Base-by-base conservation (phyloP, 352 stramenopile species). In the Globisporangium ultimum region DNA sequence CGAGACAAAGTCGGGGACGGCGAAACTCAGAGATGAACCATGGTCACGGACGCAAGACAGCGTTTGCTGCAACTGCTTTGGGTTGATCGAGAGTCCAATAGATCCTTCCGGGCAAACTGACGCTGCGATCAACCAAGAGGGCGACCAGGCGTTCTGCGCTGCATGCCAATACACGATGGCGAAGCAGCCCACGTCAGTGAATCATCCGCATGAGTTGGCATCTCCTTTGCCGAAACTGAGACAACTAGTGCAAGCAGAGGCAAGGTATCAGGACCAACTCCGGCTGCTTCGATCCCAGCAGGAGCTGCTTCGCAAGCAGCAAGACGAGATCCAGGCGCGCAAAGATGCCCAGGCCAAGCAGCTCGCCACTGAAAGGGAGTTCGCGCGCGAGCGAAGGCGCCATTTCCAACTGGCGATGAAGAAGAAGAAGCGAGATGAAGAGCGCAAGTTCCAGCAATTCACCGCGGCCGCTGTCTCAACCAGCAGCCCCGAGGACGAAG, bases 261-360 rank as follows among this genome's bases (percentile, higher is more conserved):
- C 72, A 22, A 78, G 80, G 58, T 84, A 77, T 43, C 70, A 84
- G 21, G 67, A 76, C 18, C 79, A 89, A 53, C 55, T 89, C 6
- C 52, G 73, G 47, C 24, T 79, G n/a, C 59, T 89, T 12, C 61
- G 69, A 1, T 56, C 63, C 34, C 74, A 84, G 42, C 74, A 82
- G 50, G 66, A 77, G 34, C 38, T 78, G 22, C 73, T 89, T 6
- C 61, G n/a, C 0, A 70, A 72, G 18, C 79, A 82, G 48, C 71
- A 71, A 24, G 52, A 86, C 28, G 68, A 79, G 48, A 68, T 89
- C 0, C 53, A 70, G 36, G 63, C 60, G 10, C 71, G 65, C 7
- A 84, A 80, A 45, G 63, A 54, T 20, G 47, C 67, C 2, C 67
- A 86, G 50, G 55, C 62, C 2, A 66, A 85, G 55, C 63, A 71